Evolutionary conservation across 805 yeast species (phyloP).

Genomic region (Cyberlindnera xylosilytica): DNA sequence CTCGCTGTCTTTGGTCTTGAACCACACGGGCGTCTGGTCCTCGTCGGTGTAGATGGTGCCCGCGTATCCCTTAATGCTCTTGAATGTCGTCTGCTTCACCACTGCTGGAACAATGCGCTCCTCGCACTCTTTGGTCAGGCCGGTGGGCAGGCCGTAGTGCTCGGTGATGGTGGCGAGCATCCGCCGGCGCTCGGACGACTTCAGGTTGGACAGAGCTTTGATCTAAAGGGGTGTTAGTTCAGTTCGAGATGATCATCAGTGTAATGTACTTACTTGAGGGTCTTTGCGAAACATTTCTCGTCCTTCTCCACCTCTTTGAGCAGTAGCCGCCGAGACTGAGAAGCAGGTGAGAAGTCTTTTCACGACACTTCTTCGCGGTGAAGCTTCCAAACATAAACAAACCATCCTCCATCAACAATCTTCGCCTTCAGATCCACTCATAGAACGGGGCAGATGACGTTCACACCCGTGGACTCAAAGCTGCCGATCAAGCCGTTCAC

Average conservation of each 20-base stretch:
- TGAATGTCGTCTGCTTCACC: constrained; percentile 62
- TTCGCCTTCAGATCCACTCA: no score
- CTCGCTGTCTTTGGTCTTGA: constrained; percentile 53
- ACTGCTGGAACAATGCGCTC: constrained; percentile 22
- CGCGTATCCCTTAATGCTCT: constrained; percentile 43
- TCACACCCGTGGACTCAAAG: constrained; percentile 2
- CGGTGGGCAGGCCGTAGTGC: constrained; percentile 38
- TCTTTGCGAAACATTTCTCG: constrained; percentile 24
- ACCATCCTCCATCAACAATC: not conserved
- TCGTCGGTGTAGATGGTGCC: constrained; percentile 69
- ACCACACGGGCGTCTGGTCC: constrained; percentile 68
- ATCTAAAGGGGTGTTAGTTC: constrained; percentile 30
- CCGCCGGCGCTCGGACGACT: constrained; percentile 74
- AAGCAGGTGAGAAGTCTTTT: no score
- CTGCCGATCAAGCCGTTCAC: constrained; percentile 5
- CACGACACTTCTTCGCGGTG: not conserved
- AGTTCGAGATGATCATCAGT: no score
- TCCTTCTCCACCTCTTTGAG: not conserved
- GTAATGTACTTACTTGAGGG: constrained; percentile 6
- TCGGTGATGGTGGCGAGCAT: constrained; percentile 34
- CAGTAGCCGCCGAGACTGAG: no score
- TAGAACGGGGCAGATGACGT: not conserved
- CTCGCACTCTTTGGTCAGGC: constrained; percentile 23
- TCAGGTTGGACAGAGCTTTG: constrained; percentile 76
- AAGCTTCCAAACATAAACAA: not conserved